These are phyloP conservation scores for Nakazawaea wyomingensis DNA, from an alignment of 805 yeast genomes.

Conservation along the genomic window DNA sequence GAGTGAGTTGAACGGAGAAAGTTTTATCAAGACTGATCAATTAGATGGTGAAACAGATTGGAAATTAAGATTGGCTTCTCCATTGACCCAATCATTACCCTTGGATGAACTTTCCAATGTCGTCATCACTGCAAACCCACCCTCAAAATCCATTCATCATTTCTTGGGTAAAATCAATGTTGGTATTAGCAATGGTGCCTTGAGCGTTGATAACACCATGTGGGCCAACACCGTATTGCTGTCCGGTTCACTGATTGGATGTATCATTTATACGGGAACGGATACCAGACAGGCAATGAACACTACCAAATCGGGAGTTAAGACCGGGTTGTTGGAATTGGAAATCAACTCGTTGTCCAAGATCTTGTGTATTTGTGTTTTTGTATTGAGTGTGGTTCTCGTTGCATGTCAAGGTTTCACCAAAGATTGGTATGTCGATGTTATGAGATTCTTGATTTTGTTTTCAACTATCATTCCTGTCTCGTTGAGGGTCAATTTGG, in stretches of 20 bases:
- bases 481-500: conserved; percentile 87
- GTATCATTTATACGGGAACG: conserved; percentile 82
- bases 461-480: conserved; percentile 97
- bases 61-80: conserved; percentile 82
- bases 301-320: conserved; percentile 81
- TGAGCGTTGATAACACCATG: conserved; percentile 84
- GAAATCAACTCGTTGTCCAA: conserved; percentile 89
- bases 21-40: conserved; percentile 95
- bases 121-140: conserved; percentile 67
- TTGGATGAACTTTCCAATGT: conserved; percentile 49
- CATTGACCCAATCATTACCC: conserved; percentile 59
- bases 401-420: conserved; percentile 78
- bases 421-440: conserved; percentile 79
- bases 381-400: conserved; percentile 65
- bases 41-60: conserved; percentile 99
- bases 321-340: conserved; percentile 82
- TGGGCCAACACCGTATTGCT: conserved; percentile 99
- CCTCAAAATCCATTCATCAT: conserved; percentile 76
- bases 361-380: conserved; percentile 82
- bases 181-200: conserved; percentile 51
- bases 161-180: conserved; percentile 72
- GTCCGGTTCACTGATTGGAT: conserved; percentile 85
- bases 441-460: conserved; percentile 83
- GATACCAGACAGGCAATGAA: conserved; percentile 96
- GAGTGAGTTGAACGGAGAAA: conserved; percentile 76